Percentiles rank a stretch among this genome's conserved stretches.
Evolutionary conservation across 2,329 filamentous ascomycete species (phyloP).

Genomic region (Teratosphaeria epicoccoides): DNA sequence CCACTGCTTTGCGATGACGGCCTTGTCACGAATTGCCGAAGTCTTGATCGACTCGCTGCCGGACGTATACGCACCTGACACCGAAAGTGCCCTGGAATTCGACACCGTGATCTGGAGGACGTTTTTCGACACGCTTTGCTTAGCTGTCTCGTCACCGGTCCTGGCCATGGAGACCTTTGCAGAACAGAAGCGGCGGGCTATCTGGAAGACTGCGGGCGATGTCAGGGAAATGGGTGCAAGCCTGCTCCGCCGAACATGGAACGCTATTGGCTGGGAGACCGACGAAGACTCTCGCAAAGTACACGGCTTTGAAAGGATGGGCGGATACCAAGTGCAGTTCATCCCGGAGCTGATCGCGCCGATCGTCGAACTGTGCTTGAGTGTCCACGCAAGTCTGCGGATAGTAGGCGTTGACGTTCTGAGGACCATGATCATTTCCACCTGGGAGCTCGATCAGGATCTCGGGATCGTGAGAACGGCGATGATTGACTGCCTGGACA

Average conservation of each 20-base stretch:
- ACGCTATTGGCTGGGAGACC: constrained; percentile 93
- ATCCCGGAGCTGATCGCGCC: constrained; percentile 84
- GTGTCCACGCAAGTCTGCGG: constrained; percentile 83
- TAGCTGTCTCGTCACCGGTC: constrained; percentile 77
- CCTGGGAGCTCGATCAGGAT: constrained; percentile 93
- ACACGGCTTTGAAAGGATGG: constrained; percentile 74
- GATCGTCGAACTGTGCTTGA: constrained; percentile 87
- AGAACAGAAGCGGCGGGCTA: constrained; percentile 87
- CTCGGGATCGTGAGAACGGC: constrained; percentile 85
- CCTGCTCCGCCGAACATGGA: constrained; percentile 75
- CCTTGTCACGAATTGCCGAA: constrained; percentile 68
- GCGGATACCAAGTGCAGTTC: constrained; percentile 96
- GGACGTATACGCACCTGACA: constrained; percentile 77
- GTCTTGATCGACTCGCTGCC: constrained; percentile 76
- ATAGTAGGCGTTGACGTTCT: constrained; percentile 85
- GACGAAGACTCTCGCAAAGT: constrained; percentile 64
- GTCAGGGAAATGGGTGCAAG: constrained; percentile 86
- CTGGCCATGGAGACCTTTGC: constrained; percentile 91
- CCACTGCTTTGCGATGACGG: constrained; percentile 62
- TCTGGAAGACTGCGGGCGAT: constrained; percentile 98
- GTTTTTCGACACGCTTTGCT: constrained; percentile 82
- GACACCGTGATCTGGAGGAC: constrained; percentile 89
- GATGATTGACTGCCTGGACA: constrained; percentile 88
- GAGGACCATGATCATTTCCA: constrained; percentile 96
- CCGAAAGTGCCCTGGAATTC: constrained; percentile 45